phyloP scores from a whole-genome alignment of 2,329 filamentous ascomycete species.

The Aureobasidium subglaciale region DNA sequence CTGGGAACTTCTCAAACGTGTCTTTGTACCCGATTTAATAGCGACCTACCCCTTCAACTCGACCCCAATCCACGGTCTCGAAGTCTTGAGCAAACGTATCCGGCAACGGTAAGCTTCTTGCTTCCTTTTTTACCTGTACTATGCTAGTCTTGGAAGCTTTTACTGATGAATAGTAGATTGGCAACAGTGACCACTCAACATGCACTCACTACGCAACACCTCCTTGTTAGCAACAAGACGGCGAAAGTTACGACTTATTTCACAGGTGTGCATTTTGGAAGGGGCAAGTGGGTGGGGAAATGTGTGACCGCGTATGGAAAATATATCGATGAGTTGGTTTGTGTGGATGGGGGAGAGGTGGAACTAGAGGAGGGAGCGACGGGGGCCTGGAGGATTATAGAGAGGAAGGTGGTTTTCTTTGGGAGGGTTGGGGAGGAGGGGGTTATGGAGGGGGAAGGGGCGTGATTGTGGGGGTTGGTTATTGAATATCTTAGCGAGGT shows the following conservation, averaged over 20 bases:
- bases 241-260: constrained; percentile 36
- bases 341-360: constrained; percentile 16
- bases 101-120: constrained; percentile 27
- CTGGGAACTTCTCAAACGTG: constrained; percentile 31
- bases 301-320: constrained; percentile 36
- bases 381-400: constrained; percentile 34
- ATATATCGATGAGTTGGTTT: constrained; percentile 34
- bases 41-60: constrained; percentile 33
- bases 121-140: too few relatives aligned
- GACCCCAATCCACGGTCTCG: constrained; percentile 27
- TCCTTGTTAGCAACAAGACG: constrained; percentile 13
- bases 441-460: constrained; percentile 27
- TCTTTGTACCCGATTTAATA: constrained; percentile 35
- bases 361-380: constrained; percentile 29
- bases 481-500: too few relatives aligned
- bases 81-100: constrained; percentile 24
- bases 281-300: constrained; percentile 35
- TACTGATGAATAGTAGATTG: too few relatives aligned
- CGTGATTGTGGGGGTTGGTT: too few relatives aligned
- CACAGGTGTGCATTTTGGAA: constrained; percentile 36
- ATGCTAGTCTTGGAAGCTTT: too few relatives aligned
- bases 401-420: constrained; percentile 33
- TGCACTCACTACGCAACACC: constrained; percentile 34
- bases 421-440: constrained; percentile 29
- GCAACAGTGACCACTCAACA: constrained; percentile 37